Evolutionary conservation across 495 filamentous ascomycete species (phyloP), one percentile per base, ranked within the genome.

Genomic region (Apodospora peruviana): DNA sequence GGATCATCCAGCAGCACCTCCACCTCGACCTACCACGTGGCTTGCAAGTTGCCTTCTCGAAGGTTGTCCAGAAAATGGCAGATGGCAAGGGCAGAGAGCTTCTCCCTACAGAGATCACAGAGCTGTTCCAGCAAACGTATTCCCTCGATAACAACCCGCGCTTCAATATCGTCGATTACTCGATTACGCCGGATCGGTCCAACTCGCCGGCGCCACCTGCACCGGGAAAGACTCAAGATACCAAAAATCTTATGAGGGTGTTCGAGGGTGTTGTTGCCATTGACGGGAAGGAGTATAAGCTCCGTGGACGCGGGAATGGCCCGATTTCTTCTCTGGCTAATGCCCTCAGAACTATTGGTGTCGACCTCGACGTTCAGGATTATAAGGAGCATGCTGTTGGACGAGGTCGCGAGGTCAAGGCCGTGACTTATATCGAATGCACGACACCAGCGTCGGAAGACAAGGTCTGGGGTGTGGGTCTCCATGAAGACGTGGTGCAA

Each of bases 371-470:
- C 62, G 91, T 97, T 44, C 79, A 79, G 40, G 88, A 96, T 62
- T 97, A 97, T 68, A 96, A 95, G 70, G 94, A 96, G 65, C 94
- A 97, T 69, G 86, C 90, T 21, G 88, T 97, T 55, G 90, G 89
- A 47, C 70, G 75, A 10, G 86, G 88, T 39, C 77, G 77, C 45
- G 84, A 90, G 42, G 85, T 87, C 56, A 95, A 93, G 75, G 91
- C 90, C 34, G 91, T 88, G 14, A 90, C 89, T 11, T 98, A 90
- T 57, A 96, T 98, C 50, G 87, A 97, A 67, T 95, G 90, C 65
- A 86, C 81, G 35, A 79, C 85, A 32, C 70, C 81, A n/a, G 82
- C 82, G 16, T 81, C 74, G 38, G 74, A 74, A 24, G 72, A 86
- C 47, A 84, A 77, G 56, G 88, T 96, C 10, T 98, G 93, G 94